Evolutionary conservation across 441 rosid genomes (phyloP), one percentile per base, ranked within the genome.

Genomic region (Gossypium lobatum): DNA sequence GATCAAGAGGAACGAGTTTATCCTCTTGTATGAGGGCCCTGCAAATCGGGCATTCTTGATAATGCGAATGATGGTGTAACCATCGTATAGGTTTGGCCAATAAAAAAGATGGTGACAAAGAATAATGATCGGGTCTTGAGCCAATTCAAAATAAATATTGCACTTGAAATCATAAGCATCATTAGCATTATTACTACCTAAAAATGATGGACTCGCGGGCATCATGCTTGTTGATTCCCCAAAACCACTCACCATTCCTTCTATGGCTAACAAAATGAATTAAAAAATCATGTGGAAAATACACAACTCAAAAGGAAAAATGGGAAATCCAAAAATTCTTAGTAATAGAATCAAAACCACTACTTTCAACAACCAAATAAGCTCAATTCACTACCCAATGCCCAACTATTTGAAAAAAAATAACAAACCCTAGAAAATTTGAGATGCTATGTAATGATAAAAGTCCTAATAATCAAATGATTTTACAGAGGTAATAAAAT

Each of bases 61-160:
- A 91, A 46, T 87, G 89, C 0, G 97, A 92, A 69, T 94, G 98
- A 72, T 89, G 92, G 73, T 82, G 86, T 26, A 94, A 82, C 97
- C 98, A 94, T 48, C 88, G 77, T 91, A 92, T 2, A 94, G 78
- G 54, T 97, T 89, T 6, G 97, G 94, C 94, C 94, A 91, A 23
- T 90, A 87, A 71, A 70, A 88, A 67, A 87, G 92, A 68, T 95
- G 98, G 3, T 97, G 97, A 42, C 98, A 95, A 31, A 89, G 95
- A n/a, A 97, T 93, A 9, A 93, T 88, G 10, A 93, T 85, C 0
- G 98, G 95, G 77, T 95, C 98, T 75, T 88, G 93, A 71, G 98
- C 97, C 76, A 91, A 77, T 61, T 95, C 98, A 1, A 95, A 90
- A 81, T 97, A 95, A 53, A 95, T 95, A 80, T 95, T 95, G 86